Conservation (phyloP, 768 basidiomycete species). For the Pleurotus eryngii region DNA sequence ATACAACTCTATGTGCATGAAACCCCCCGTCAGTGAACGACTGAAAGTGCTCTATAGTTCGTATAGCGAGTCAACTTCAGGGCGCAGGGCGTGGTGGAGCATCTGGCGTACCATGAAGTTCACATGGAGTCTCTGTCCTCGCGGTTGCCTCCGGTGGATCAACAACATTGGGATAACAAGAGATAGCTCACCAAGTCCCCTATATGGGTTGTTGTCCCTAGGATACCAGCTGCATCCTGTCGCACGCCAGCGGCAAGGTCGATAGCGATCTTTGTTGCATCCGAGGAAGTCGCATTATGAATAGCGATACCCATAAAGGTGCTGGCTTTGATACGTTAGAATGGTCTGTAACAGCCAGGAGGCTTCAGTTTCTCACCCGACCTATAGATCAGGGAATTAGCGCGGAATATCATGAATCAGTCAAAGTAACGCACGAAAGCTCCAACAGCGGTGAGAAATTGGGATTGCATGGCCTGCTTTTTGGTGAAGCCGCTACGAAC, state of each 20-base stretch:
- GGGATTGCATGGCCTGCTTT: slow-evolving; percentile 88
- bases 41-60: no score
- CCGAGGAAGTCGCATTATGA: slow-evolving; percentile 66
- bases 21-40: no score
- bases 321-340: slow-evolving; percentile 34
- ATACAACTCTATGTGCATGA: no score
- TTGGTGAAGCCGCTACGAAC: slow-evolving; percentile 90
- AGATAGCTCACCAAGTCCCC: slow-evolving; percentile 71
- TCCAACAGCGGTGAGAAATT: slow-evolving; percentile 88
- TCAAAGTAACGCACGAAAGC: slow-evolving; percentile 69
- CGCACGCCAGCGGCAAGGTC: slow-evolving; percentile 78
- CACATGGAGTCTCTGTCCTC: no score
- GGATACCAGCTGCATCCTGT: slow-evolving; percentile 70
- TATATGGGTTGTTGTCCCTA: slow-evolving; percentile 78
- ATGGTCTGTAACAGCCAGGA: slow-evolving; percentile 16
- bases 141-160: no score
- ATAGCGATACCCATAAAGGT: slow-evolving; percentile 89
- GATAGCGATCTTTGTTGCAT: slow-evolving; percentile 31
- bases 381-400: slow-evolving; percentile 21
- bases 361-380: slow-evolving; percentile 31
- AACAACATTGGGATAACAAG: slow-evolving; percentile 4
- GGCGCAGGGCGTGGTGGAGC: no score
- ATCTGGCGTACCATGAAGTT: no score
- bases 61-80: no score
- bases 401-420: background rate